A percentile compares a stretch with the other conserved stretches of the same genome.
Evolutionary conservation across 2,329 filamentous ascomycete genomes (phyloP).

Genomic region (Orbilia ellipsospora): DNA sequence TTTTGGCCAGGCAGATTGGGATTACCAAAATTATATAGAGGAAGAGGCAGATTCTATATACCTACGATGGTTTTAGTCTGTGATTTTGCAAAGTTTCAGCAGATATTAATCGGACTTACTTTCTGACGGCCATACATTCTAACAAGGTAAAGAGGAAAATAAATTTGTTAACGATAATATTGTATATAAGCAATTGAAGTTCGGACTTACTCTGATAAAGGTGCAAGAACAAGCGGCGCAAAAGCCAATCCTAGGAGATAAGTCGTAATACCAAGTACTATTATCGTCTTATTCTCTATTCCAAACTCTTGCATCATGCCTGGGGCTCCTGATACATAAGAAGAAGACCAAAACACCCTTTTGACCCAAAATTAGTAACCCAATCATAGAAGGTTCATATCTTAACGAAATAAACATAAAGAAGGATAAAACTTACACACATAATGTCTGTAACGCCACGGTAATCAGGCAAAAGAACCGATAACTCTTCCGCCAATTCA

Average conservation of each 20-base stretch:
- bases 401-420: constrained; percentile 58
- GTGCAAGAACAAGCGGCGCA: constrained; percentile 78
- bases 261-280: constrained; percentile 79
- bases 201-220: constrained; percentile 70
- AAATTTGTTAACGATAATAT: neutral
- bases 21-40: constrained; percentile 76
- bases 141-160: neutral
- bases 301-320: constrained; percentile 73
- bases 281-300: constrained; percentile 69
- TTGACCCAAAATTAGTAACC: constrained; percentile 60
- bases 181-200: neutral
- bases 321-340: constrained; percentile 71
- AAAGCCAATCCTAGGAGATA: constrained; percentile 80
- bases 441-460: constrained; percentile 70
- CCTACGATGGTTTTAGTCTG: constrained; percentile 57
- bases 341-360: constrained; percentile 79
- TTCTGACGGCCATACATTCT: constrained; percentile 72
- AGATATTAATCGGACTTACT: constrained; percentile 16
- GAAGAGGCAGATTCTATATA: constrained; percentile 75
- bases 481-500: constrained; percentile 74
- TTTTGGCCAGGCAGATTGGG: constrained; percentile 76
- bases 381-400: constrained; percentile 20
- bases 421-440: constrained; percentile 64
- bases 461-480: constrained; percentile 67
- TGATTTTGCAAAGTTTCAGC: neutral